A percentile compares a stretch with the other conserved stretches of the same genome.
phyloP scores from a whole-genome alignment of 306 rosid species.

The Begonia loranthoides region DNA sequence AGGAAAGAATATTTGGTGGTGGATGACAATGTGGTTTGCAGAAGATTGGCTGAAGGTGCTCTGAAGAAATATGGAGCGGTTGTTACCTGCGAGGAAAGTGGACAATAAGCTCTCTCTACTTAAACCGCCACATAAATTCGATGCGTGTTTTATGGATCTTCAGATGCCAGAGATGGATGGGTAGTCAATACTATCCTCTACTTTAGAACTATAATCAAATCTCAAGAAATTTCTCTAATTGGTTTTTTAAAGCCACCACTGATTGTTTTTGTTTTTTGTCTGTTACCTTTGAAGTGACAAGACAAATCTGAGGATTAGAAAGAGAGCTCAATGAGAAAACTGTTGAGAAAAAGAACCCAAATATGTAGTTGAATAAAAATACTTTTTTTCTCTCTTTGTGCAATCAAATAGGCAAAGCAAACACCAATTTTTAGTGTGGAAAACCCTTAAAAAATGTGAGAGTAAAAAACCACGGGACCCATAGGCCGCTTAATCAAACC shows the following conservation, averaged over 20 bases:
- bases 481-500: too few relatives aligned
- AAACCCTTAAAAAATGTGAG: too few relatives aligned
- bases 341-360: too few relatives aligned
- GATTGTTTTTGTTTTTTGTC: background rate
- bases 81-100: constrained; percentile 67
- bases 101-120: constrained; percentile 56
- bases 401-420: too few relatives aligned
- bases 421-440: too few relatives aligned
- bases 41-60: constrained; percentile 88
- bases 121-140: constrained; percentile 66
- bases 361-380: too few relatives aligned
- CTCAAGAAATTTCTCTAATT: too few relatives aligned
- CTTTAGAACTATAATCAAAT: background rate
- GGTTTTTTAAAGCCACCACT: too few relatives aligned
- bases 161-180: constrained; percentile 99
- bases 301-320: constrained; percentile 54
- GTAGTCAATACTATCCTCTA: constrained; percentile 23
- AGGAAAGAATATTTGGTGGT: constrained; percentile 70
- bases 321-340: constrained; percentile 35
- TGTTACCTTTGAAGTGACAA: constrained; percentile 71
- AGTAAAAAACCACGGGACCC: too few relatives aligned
- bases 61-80: constrained; percentile 67
- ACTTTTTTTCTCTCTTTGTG: too few relatives aligned
- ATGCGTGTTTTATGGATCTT: constrained; percentile 99
- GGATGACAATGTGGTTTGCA: constrained; percentile 76